These are phyloP conservation scores for Aristolochia fimbriata DNA, from an alignment of 164 flowering plant species.

Conservation along the genomic window DNA sequence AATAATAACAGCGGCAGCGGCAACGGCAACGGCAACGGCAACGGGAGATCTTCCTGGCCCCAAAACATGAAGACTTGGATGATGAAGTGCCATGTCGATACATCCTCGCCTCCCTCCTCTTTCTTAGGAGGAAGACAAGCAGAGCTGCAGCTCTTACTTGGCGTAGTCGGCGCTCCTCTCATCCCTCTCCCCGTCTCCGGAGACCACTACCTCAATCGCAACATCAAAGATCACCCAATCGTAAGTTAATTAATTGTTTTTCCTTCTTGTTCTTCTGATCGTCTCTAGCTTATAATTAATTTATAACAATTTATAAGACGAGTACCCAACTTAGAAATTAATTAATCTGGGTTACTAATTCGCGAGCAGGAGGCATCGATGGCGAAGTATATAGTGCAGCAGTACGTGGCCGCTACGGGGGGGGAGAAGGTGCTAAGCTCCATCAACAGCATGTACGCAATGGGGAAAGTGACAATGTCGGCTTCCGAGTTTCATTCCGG, in stretches of 20 bases:
- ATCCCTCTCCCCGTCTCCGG: conserved; percentile 61
- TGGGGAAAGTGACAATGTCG: conserved; percentile 12
- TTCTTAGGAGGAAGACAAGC: conserved; percentile 34
- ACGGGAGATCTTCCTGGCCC: too few species aligned
- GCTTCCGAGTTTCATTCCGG: conserved; percentile 6
- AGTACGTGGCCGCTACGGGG: conserved; percentile 9
- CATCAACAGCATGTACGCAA: conserved; percentile 7
- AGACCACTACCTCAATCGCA: conserved; percentile 41
- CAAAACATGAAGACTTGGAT: too few species aligned
- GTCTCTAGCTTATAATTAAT: too few species aligned
- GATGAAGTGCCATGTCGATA: too few species aligned
- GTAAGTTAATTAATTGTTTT: conserved; percentile 36
- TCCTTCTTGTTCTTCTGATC: neutral
- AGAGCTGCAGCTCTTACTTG: conserved; percentile 67
- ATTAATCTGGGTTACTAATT: too few species aligned
- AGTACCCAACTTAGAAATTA: too few species aligned
- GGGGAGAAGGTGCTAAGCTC: conserved; percentile 5
- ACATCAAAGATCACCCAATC: conserved; percentile 63
- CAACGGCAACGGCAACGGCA: too few species aligned
- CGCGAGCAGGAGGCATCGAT: conserved; percentile 8
- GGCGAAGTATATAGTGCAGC: conserved; percentile 10
- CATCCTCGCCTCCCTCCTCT: conserved; percentile 6
- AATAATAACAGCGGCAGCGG: too few species aligned
- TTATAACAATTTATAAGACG: too few species aligned
- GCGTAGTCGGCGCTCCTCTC: conserved; percentile 71